Evolutionary conservation across 495 filamentous ascomycete species (phyloP).

Genomic region (Hyaloscypha hepaticicola): DNA sequence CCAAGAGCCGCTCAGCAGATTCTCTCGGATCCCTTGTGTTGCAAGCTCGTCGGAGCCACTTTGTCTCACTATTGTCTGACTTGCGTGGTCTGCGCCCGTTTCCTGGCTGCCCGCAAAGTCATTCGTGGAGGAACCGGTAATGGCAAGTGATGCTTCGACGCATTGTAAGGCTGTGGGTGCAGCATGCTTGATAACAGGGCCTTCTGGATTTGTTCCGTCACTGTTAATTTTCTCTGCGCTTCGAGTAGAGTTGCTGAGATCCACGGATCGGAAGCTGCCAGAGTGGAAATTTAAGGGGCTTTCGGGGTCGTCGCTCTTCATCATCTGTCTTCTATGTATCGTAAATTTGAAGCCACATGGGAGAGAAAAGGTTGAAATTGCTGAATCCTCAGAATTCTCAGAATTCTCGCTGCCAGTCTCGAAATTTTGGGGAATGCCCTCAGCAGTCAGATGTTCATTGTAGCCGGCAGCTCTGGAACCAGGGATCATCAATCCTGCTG

Average conservation of each 20-base stretch:
- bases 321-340: background rate
- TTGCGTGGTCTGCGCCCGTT: too few species aligned
- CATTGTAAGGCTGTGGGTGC: background rate
- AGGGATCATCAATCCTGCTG: too few species aligned
- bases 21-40: too few species aligned
- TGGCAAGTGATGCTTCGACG: background rate
- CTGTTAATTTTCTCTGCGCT: background rate
- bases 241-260: background rate
- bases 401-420: too few species aligned
- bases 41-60: too few species aligned
- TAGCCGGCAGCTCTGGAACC: too few species aligned
- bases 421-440: too few species aligned
- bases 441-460: too few species aligned
- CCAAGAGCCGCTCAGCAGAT: too few species aligned
- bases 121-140: too few species aligned
- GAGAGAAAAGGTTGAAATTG: background rate
- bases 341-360: background rate
- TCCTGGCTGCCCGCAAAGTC: too few species aligned
- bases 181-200: background rate
- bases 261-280: background rate
- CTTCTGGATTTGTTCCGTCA: background rate
- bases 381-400: background rate
- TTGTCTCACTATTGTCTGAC: too few species aligned
- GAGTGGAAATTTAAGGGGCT: background rate
- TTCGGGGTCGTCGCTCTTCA: background rate